Conservation (phyloP, 2,329 filamentous ascomycete species). For the Achaetomium macrosporum region DNA sequence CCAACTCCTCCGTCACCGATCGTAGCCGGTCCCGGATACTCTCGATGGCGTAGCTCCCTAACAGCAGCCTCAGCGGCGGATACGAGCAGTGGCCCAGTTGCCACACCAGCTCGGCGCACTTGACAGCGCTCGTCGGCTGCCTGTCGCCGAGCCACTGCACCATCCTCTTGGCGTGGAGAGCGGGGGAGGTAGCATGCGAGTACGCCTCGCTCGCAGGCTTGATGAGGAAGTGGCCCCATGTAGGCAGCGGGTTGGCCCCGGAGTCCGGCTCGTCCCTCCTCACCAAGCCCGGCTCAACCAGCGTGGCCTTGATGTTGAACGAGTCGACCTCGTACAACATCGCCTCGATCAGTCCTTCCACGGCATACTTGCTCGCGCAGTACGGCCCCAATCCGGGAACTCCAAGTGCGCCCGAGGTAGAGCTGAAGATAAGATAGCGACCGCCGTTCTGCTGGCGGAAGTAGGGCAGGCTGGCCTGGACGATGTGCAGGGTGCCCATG, state of each 20-base stretch:
- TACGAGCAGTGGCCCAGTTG: constrained; percentile 92
- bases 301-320: constrained; percentile 88
- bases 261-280: constrained; percentile 72
- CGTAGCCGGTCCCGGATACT: constrained; percentile 86
- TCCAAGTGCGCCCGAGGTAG: constrained; percentile 84
- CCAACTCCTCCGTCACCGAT: constrained; percentile 89
- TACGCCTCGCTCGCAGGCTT: constrained; percentile 82
- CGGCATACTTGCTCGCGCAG: constrained; percentile 94
- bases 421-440: constrained; percentile 91
- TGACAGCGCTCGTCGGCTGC: constrained; percentile 87
- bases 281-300: constrained; percentile 87
- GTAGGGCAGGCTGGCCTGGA: constrained; percentile 81
- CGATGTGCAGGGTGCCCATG: constrained; percentile 89
- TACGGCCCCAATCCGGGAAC: constrained; percentile 91
- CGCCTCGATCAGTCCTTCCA: constrained; percentile 90
- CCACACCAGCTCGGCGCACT: constrained; percentile 91
- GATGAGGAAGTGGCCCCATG: constrained; percentile 89
- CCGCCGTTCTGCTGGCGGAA: constrained; percentile 72
- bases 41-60: constrained; percentile 92
- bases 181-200: constrained; percentile 68
- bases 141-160: constrained; percentile 91
- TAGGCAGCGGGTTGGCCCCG: constrained; percentile 55
- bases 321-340: constrained; percentile 92
- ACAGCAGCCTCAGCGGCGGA: constrained; percentile 76
- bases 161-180: constrained; percentile 83